phyloP scores from a whole-genome alignment of 2,329 filamentous ascomycete genomes.

The Xylaria arbuscula region DNA sequence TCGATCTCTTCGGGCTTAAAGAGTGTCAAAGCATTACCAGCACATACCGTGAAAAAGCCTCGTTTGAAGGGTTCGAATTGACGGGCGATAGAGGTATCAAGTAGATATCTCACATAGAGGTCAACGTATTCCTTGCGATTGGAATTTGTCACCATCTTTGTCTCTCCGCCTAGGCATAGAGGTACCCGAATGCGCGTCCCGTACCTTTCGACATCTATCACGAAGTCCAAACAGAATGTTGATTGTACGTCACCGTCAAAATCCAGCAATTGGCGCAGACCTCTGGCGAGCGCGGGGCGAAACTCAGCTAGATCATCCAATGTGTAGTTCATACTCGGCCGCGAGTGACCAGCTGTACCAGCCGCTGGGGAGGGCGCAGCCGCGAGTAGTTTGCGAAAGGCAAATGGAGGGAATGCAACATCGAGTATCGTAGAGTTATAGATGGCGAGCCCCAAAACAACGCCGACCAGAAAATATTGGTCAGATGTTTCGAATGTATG shows the following conservation, averaged over 20 bases:
- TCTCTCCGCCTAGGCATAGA: slow-evolving; percentile 79
- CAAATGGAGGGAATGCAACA: slow-evolving; percentile 86
- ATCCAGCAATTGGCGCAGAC: slow-evolving; percentile 80
- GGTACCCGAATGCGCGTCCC: slow-evolving; percentile 74
- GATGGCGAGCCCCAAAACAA: slow-evolving; percentile 87
- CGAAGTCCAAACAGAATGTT: slow-evolving; percentile 85
- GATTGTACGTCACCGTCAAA: slow-evolving; percentile 85
- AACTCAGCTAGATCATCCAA: slow-evolving; percentile 87
- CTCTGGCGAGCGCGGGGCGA: slow-evolving; percentile 78
- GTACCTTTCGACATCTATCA: slow-evolving; percentile 80
- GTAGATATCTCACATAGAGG: slow-evolving; percentile 80
- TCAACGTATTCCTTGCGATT: slow-evolving; percentile 90
- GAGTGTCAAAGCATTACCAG: slow-evolving; percentile 85
- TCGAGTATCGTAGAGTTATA: slow-evolving; percentile 96
- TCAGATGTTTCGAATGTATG: slow-evolving; percentile 90
- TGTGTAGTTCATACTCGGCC: slow-evolving; percentile 75
- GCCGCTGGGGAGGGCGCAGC: slow-evolving; percentile 73
- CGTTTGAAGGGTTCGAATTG: slow-evolving; percentile 96
- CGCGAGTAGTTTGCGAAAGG: slow-evolving; percentile 86
- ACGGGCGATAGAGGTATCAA: slow-evolving; percentile 80
- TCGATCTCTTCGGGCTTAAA: slow-evolving; percentile 94
- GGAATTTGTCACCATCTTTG: slow-evolving; percentile 79
- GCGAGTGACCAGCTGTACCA: slow-evolving; percentile 66
- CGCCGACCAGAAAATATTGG: slow-evolving; percentile 90
- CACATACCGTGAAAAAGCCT: slow-evolving; percentile 92